phyloP scores from a whole-genome alignment of 164 flowering plant species.

The Aristolochia contorta region DNA sequence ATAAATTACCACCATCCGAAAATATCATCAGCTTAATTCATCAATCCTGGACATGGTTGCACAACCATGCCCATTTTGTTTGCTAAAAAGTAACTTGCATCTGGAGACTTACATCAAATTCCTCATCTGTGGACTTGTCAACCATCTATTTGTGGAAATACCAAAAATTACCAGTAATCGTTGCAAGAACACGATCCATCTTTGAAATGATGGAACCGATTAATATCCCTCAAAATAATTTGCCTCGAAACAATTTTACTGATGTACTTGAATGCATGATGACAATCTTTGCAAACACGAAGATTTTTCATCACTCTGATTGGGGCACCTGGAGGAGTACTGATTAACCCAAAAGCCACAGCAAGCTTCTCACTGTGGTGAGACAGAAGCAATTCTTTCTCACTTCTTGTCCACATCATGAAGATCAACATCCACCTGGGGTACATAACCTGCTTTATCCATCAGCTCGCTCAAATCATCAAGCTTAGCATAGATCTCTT shows the following conservation, averaged over 20 bases:
- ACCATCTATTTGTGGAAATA: no score
- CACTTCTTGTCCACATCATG: constrained; percentile 14
- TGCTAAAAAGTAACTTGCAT: no score
- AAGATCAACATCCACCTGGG: constrained; percentile 15
- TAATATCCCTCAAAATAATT: constrained; percentile 16
- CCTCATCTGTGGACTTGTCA: no score
- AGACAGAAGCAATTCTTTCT: constrained; percentile 14
- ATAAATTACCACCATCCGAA: no score
- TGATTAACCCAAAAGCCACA: constrained; percentile 15
- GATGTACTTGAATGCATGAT: constrained; percentile 14
- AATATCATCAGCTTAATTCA: no score
- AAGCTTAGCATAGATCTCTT: constrained; percentile 15
- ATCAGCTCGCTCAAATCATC: constrained; percentile 12
- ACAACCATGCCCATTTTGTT: no score
- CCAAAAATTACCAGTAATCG: constrained; percentile 12
- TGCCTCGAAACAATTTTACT: constrained; percentile 17
- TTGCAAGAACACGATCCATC: constrained; percentile 15
- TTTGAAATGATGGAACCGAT: constrained; percentile 17
- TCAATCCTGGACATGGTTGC: no score
- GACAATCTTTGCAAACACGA: constrained; percentile 15
- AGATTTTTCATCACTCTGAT: constrained; percentile 18
- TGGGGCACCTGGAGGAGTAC: constrained; percentile 13
- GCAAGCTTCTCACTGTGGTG: constrained; percentile 19
- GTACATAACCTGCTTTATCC: constrained; percentile 14
- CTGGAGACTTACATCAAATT: no score